A percentile compares a stretch with the other conserved stretches of the same genome.
phyloP scores from a whole-genome alignment of 1,284 basidiomycete genomes.

The Rhodotorula mucilaginosa region DNA sequence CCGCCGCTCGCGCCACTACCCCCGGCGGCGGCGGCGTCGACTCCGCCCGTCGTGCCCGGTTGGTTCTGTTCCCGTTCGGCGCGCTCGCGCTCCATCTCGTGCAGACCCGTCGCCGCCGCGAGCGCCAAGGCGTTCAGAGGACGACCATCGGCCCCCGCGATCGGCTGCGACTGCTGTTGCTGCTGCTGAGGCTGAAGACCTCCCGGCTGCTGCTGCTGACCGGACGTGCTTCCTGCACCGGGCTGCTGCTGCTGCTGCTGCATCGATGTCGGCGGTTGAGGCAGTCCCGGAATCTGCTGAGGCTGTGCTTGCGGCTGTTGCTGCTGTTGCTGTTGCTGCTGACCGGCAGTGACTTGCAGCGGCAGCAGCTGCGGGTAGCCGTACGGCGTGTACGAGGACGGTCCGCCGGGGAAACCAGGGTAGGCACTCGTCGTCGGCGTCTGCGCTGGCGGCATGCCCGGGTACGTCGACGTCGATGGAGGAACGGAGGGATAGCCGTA shows the following conservation, averaged over 20 bases:
- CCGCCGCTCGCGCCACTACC: background rate
- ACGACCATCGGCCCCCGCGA: conserved; percentile 13
- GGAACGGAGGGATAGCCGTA: conserved; percentile 37
- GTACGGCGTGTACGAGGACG: conserved; percentile 24
- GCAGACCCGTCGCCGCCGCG: conserved; percentile 38
- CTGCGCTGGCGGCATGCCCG: conserved; percentile 16
- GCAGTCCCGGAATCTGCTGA: background rate
- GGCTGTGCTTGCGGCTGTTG: conserved; percentile 12
- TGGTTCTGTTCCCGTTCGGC: conserved; percentile 15
- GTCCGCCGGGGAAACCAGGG: conserved; percentile 25
- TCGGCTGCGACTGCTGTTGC: conserved; percentile 8
- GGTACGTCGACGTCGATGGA: conserved; percentile 21
- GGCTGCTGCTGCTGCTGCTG: conserved; percentile 8
- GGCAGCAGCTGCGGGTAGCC: conserved; percentile 17
- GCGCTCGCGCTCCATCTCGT: conserved; percentile 40
- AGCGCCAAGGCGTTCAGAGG: conserved; percentile 37
- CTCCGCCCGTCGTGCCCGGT: background rate
- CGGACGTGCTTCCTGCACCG: background rate
- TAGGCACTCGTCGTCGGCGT: conserved; percentile 14
- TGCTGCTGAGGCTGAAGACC: background rate
- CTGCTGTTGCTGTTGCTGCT: conserved; percentile 18
- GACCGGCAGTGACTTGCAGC: conserved; percentile 9
- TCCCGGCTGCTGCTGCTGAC: conserved; percentile 6
- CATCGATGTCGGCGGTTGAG: background rate
- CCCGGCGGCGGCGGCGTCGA: background rate